Percentiles rank a stretch among this genome's conserved stretches.
Evolutionary conservation across 73 alveolate genomes (phyloP).

Genomic region (Durusdinium trenchii): DNA sequence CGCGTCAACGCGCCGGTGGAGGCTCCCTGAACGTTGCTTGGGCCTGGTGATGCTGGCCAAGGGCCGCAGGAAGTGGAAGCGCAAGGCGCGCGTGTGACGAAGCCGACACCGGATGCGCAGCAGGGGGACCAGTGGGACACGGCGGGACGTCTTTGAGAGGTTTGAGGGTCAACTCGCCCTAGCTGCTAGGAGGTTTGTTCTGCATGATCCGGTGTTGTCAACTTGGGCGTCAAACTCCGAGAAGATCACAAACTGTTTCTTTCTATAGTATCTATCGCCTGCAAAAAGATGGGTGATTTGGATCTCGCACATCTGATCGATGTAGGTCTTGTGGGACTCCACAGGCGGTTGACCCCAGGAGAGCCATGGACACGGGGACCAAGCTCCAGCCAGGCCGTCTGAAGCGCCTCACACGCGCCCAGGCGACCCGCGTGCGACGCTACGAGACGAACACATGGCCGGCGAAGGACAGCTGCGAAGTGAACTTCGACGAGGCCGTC

Average conservation of each 20-base stretch:
- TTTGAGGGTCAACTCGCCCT: too few species aligned
- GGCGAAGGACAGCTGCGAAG: constrained; percentile 68
- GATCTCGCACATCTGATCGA: neutral
- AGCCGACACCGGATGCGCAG: too few species aligned
- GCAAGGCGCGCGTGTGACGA: too few species aligned
- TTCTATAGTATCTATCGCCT: neutral
- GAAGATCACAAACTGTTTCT: neutral
- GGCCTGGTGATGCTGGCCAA: too few species aligned
- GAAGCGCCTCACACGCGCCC: neutral
- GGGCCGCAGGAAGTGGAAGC: too few species aligned
- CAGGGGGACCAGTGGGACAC: too few species aligned
- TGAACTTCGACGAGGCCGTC: constrained; percentile 43
- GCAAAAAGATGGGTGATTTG: neutral
- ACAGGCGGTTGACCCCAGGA: neutral
- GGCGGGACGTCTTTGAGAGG: too few species aligned
- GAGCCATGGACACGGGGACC: neutral
- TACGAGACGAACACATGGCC: constrained; percentile 93
- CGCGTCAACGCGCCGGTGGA: too few species aligned
- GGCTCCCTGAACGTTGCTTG: too few species aligned
- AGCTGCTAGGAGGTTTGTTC: too few species aligned
- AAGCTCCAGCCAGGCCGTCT: neutral
- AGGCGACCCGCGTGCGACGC: constrained; percentile 71
- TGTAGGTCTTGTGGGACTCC: neutral
- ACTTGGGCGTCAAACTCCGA: too few species aligned
- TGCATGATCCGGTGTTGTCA: too few species aligned